These are phyloP conservation scores for Rosa rugosa DNA, from an alignment of 306 rosid genomes.

Conservation along the genomic window DNA sequence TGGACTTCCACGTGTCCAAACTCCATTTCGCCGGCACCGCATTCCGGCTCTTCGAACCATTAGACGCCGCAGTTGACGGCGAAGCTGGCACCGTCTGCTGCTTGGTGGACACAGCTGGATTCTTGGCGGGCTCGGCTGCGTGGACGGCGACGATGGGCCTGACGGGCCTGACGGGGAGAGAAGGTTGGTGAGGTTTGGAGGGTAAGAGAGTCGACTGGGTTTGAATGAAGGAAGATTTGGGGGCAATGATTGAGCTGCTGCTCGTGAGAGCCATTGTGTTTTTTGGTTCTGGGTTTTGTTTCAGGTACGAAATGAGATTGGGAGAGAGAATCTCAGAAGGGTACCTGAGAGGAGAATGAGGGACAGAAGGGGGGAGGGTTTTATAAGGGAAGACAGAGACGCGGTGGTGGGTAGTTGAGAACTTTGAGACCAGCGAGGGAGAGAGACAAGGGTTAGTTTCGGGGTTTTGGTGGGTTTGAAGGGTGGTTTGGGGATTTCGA, in stretches of 20 bases:
- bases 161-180: conserved; percentile 23
- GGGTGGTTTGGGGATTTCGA: not conserved
- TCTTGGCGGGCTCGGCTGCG: conserved; percentile 86
- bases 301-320: conserved; percentile 4
- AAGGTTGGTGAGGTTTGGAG: conserved; percentile 38
- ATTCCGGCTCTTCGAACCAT: conserved; percentile 24
- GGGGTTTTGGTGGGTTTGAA: not conserved
- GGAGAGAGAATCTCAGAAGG: not conserved
- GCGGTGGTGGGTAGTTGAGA: conserved; percentile 11
- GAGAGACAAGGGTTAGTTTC: not conserved
- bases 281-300: not conserved
- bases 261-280: conserved; percentile 46
- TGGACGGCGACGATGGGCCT: conserved; percentile 55
- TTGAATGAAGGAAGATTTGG: conserved; percentile 45
- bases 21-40: conserved; percentile 54
- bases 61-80: conserved; percentile 11
- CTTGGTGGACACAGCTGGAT: conserved; percentile 57
- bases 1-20: conserved; percentile 73
- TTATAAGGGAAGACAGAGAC: conserved; percentile 8
- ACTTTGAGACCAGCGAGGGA: not conserved
- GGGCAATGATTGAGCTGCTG: conserved; percentile 41
- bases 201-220: not conserved
- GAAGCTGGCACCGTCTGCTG: conserved; percentile 15
- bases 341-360: conserved; percentile 1
- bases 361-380: not conserved